Percentiles rank a stretch among this genome's conserved stretches.
These are phyloP conservation scores for Candida freyschussii DNA, from an alignment of 1,139 yeast genomes.

Conservation along the genomic window DNA sequence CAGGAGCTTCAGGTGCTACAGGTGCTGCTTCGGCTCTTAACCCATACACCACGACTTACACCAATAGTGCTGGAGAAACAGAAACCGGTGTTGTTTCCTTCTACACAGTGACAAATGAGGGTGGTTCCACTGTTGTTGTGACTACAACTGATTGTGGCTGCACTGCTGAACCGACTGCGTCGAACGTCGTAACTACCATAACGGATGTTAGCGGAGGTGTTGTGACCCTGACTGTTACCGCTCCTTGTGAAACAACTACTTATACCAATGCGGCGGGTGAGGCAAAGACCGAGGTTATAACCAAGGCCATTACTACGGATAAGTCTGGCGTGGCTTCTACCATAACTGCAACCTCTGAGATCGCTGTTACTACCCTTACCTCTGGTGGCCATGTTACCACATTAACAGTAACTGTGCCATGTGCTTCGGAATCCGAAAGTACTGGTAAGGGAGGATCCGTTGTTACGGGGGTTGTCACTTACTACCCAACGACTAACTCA, in stretches of 20 bases:
- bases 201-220: too few relatives aligned
- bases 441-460: background rate
- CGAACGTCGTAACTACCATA: too few relatives aligned
- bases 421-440: too few relatives aligned
- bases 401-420: background rate
- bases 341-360: conserved; percentile 1
- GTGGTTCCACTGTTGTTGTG: background rate
- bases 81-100: conserved; percentile 7
- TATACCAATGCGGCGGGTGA: background rate
- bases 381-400: background rate
- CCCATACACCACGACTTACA: conserved; percentile 10
- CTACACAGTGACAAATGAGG: conserved; percentile 3
- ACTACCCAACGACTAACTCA: background rate
- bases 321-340: background rate
- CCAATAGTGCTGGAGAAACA: conserved; percentile 3
- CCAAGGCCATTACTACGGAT: conserved; percentile 2
- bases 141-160: background rate
- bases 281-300: conserved; percentile 3
- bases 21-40: conserved; percentile 3
- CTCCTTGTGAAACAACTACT: background rate
- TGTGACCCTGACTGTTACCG: conserved; percentile 2
- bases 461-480: background rate
- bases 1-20: background rate
- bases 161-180: background rate
- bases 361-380: background rate